Percentiles rank a stretch among this genome's conserved stretches.
Conservation (phyloP, 2,329 filamentous ascomycete species). For the Pseudovirgaria hyperparasitica region DNA sequence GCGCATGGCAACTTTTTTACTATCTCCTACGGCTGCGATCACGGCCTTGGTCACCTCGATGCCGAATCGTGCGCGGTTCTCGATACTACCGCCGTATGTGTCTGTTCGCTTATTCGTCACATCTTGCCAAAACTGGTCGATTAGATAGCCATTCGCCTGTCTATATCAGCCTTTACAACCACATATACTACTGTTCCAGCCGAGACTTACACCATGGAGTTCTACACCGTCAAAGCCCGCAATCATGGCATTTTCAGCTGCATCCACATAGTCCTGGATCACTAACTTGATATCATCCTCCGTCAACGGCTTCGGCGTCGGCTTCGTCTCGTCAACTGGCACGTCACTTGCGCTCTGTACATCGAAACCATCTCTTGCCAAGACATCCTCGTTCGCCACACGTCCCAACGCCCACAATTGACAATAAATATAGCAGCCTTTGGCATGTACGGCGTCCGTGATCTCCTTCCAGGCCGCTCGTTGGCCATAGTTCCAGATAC, state of each 20-base stretch:
- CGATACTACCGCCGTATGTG: slow-evolving; percentile 33
- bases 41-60: slow-evolving; percentile 41
- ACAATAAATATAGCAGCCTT: slow-evolving; percentile 46
- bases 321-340: slow-evolving; percentile 17
- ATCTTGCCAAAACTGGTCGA: slow-evolving; percentile 52
- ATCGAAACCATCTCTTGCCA: slow-evolving; percentile 18
- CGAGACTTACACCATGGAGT: slow-evolving; percentile 24
- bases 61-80: slow-evolving; percentile 37
- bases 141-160: slow-evolving; percentile 51
- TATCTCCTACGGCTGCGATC: slow-evolving; percentile 35
- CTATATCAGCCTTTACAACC: slow-evolving; percentile 9
- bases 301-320: slow-evolving; percentile 33
- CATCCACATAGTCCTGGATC: slow-evolving; percentile 25
- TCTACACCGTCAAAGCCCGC: slow-evolving; percentile 28
- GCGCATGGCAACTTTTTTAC: too few relatives aligned
- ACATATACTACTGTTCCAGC: slow-evolving; percentile 28
- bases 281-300: slow-evolving; percentile 26
- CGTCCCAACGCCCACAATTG: slow-evolving; percentile 53
- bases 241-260: slow-evolving; percentile 23
- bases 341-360: slow-evolving; percentile 18
- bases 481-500: slow-evolving; percentile 37
- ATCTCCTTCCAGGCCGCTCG: slow-evolving; percentile 40
- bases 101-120: slow-evolving; percentile 39
- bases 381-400: slow-evolving; percentile 28
- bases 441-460: slow-evolving; percentile 49